phyloP scores from a whole-genome alignment of 208 protist species.

The Acanthamoeba lenticulata region DNA sequence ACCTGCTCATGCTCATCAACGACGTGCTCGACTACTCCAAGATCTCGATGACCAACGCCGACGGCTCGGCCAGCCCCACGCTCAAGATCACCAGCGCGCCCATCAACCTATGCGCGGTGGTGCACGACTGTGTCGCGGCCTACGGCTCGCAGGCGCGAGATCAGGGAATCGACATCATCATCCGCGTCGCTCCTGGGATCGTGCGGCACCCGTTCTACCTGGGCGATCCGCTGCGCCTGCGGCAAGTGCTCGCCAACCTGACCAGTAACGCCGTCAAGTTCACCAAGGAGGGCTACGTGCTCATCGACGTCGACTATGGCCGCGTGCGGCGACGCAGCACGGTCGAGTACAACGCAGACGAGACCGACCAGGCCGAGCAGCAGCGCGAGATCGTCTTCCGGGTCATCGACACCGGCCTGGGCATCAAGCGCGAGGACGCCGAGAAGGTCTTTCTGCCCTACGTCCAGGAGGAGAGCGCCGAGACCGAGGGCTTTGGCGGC shows the following conservation, averaged over 20 bases:
- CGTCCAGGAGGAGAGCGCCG: background rate
- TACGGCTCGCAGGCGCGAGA: conserved; percentile 30
- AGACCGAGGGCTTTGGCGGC: conserved; percentile 16
- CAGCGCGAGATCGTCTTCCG: conserved; percentile 30
- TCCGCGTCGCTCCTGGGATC: background rate
- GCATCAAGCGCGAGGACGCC: conserved; percentile 8
- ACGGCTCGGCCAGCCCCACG: background rate
- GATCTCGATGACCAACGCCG: background rate
- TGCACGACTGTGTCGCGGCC: conserved; percentile 19
- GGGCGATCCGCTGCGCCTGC: background rate
- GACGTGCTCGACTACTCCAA: conserved; percentile 58
- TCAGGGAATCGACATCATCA: conserved; percentile 22
- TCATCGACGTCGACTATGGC: conserved; percentile 38
- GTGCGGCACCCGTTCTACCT: conserved; percentile 39
- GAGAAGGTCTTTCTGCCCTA: conserved; percentile 34
- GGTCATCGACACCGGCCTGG: conserved; percentile 27
- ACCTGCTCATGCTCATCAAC: conserved; percentile 54
- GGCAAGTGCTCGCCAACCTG: conserved; percentile 15
- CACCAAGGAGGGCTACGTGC: conserved; percentile 48
- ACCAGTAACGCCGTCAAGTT: conserved; percentile 15
- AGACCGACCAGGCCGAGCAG: background rate
- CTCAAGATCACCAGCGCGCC: conserved; percentile 38
- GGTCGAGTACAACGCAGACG: background rate
- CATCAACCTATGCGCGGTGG: background rate
- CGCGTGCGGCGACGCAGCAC: background rate